Percentiles rank a stretch among this genome's conserved stretches.
Conservation (phyloP, 331 rosid genomes). For the Saraca asoca region DNA sequence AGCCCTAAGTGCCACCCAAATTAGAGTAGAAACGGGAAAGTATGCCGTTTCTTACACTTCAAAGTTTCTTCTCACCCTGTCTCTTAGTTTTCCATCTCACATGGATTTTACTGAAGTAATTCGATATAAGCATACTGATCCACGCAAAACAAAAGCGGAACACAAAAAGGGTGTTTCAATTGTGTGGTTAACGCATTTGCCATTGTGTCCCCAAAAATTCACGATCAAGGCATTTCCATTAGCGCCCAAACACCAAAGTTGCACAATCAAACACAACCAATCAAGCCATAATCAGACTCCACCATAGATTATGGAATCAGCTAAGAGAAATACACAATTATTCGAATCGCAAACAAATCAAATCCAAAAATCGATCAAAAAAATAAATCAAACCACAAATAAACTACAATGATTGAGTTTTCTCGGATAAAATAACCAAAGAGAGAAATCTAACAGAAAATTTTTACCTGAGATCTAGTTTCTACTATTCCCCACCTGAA, state of each 20-base stretch:
- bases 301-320: neutral
- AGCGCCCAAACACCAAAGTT: neutral
- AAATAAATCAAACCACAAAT: constrained; percentile 4
- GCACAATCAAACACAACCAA: constrained; percentile 21
- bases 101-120: constrained; percentile 25
- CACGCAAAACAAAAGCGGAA: constrained; percentile 14
- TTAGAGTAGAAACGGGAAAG: neutral
- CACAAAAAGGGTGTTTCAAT: constrained; percentile 6
- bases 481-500: constrained; percentile 4
- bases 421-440: neutral
- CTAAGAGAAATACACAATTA: neutral
- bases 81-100: constrained; percentile 9
- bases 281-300: constrained; percentile 30
- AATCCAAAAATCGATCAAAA: constrained; percentile 11
- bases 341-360: neutral
- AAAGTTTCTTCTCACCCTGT: neutral
- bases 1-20: constrained; percentile 19
- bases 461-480: constrained; percentile 45
- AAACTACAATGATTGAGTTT: neutral
- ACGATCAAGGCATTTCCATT: neutral
- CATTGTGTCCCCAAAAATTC: constrained; percentile 18
- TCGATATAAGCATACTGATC: constrained; percentile 33
- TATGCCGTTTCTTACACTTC: constrained; percentile 4
- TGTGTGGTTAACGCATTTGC: neutral
- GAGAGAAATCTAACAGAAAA: neutral